Base-by-base conservation (phyloP, 2,329 filamentous ascomycete species). In the Sclerotiophoma versabilis region DNA sequence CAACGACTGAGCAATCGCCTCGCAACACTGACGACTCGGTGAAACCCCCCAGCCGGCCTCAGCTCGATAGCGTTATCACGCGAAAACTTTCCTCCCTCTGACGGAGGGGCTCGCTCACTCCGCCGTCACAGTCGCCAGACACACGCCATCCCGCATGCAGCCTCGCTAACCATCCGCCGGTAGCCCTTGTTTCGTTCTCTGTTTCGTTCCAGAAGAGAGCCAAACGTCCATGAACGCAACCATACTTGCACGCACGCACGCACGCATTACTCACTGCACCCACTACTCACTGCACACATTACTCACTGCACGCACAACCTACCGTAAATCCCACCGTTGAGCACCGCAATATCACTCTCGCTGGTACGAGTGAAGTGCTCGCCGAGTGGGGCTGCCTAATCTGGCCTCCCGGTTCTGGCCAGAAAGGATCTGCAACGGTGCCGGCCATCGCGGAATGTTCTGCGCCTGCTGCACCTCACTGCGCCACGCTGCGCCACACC, bases 41-140 rank as follows among this genome's bases (percentile, higher is more conserved):
- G 23, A n/a, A n/a, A n/a, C n/a, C n/a, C n/a, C n/a, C n/a, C 20
- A 27, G 25, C 6, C 6, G 11, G 6, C 6, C 6, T 27, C 6
- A 27, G 6, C 11, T 6, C 6, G 25, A 27, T 11, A 27, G 25
- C 6, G 11, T 6, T 27, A 27, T 6, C n/a, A n/a, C 10, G 49
- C 49, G 49, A 30, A 54, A 49, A 39, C 44, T 49, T 49, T 49
- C 33, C 27, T 32, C 45, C 33, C 39, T 49, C 49, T 26, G 11
- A 20, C 51, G 6, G 50, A 54, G 50, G 50, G 50, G 50, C 50
- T 54, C 50, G 50, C 50, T 49, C 50, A 19, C 48, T 19, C 34
- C 44, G 44, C 50, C 32, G 26, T 49, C 50, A 44, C 44, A 44
- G 44, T 44, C 50, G 19, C 34, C 25, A 25, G 15, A 17, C 41